These are phyloP conservation scores for Blastocystis sp. DNA, from an alignment of 352 stramenopile genomes.

Conservation along the genomic window DNA sequence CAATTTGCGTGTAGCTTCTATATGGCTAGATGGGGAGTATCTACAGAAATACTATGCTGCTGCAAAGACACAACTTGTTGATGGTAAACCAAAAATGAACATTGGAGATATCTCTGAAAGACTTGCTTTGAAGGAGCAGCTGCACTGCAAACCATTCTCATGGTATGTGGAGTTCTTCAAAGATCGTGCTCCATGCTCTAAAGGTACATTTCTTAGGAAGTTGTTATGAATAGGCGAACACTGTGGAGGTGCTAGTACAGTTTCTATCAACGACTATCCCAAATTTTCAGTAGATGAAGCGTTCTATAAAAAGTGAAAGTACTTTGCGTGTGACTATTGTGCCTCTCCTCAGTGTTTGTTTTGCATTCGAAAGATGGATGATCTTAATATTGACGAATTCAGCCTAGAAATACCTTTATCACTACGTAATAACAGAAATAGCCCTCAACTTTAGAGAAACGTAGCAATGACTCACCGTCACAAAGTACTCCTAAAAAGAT, in stretches of 20 bases:
- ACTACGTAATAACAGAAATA: neutral
- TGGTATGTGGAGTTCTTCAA: conserved; percentile 62
- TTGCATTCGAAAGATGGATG: neutral
- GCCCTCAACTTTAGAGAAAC: neutral
- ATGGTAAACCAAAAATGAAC: conserved; percentile 13
- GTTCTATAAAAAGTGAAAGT: conserved; percentile 46
- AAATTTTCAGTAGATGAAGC: conserved; percentile 3
- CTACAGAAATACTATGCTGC: neutral
- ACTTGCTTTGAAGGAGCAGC: conserved; percentile 48
- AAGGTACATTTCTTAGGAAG: neutral
- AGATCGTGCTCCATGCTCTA: conserved; percentile 24
- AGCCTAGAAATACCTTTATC: neutral
- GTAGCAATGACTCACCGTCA: neutral
- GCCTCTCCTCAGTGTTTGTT: neutral
- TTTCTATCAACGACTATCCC: neutral
- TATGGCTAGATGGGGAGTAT: conserved; percentile 24
- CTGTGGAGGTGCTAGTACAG: neutral
- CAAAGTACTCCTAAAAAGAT: conserved; percentile 21
- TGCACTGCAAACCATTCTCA: conserved; percentile 52
- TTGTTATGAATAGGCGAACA: conserved; percentile 19
- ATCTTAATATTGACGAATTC: neutral
- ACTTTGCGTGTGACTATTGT: neutral
- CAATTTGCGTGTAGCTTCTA: conserved; percentile 29
- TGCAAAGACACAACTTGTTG: neutral
- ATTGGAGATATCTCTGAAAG: conserved; percentile 50